phyloP scores from a whole-genome alignment of 805 yeast species.

The Pichia insulana region DNA sequence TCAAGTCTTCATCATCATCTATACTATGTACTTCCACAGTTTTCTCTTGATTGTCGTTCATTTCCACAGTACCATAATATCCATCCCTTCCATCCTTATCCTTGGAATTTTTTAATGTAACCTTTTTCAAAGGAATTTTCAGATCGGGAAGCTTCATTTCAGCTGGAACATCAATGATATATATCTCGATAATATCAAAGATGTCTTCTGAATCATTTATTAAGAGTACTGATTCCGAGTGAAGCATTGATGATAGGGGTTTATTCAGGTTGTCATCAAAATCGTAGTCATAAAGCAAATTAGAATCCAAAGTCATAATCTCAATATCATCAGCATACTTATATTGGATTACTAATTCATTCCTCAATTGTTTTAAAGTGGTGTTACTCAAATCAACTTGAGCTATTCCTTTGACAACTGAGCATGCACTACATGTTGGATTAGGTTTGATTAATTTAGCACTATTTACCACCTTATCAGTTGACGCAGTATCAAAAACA shows the following conservation, averaged over 20 bases:
- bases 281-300: constrained; percentile 74
- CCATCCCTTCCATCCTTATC: constrained; percentile 15
- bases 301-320: constrained; percentile 36
- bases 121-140: constrained; percentile 16
- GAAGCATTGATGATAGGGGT: constrained; percentile 40
- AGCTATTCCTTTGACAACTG: constrained; percentile 45
- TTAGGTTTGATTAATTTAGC: constrained; percentile 57
- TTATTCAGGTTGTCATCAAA: constrained; percentile 67
- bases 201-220: constrained; percentile 76
- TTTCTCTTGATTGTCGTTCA: constrained; percentile 5
- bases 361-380: constrained; percentile 46
- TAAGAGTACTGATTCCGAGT: constrained; percentile 52
- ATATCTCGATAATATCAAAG: constrained; percentile 55
- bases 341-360: constrained; percentile 39
- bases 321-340: constrained; percentile 52
- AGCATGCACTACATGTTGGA: constrained; percentile 61
- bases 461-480: constrained; percentile 57
- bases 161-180: constrained; percentile 25
- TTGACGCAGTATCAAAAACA: constrained; percentile 44
- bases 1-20: constrained; percentile 6
- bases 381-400: constrained; percentile 23
- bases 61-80: too few relatives aligned
- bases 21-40: neutral
- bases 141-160: constrained; percentile 18
- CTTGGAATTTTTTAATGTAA: constrained; percentile 7